Conservation (phyloP, 345 rosid genomes). For the Aegle marmelos region DNA sequence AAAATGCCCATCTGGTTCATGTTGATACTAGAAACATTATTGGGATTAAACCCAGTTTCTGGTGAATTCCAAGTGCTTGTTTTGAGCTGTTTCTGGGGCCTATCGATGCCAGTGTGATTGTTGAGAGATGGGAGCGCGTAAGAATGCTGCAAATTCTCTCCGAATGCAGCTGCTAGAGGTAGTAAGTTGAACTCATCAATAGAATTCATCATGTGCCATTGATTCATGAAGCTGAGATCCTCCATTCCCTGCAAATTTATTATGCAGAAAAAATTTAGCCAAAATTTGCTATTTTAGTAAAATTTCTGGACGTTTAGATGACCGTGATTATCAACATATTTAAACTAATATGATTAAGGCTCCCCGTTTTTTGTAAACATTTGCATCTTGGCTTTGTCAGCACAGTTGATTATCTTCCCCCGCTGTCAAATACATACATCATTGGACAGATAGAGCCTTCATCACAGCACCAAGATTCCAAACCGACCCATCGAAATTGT, state of each 20-base stretch:
- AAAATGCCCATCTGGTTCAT: slow-evolving; percentile 28
- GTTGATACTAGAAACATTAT: slow-evolving; percentile 26
- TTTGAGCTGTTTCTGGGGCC: slow-evolving; percentile 46
- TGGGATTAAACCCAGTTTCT: slow-evolving; percentile 28
- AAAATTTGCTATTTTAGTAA: no score
- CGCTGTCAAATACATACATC: no score
- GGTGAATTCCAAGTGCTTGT: slow-evolving; percentile 31
- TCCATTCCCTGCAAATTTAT: slow-evolving; percentile 44
- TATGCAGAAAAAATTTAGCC: not conserved
- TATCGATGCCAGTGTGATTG: slow-evolving; percentile 6
- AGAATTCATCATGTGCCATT: slow-evolving; percentile 46
- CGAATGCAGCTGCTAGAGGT: slow-evolving; percentile 43
- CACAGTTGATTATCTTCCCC: no score
- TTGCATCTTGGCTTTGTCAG: no score
- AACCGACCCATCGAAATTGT: not conserved
- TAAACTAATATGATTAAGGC: not conserved
- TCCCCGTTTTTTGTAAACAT: no score
- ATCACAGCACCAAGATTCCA: no score
- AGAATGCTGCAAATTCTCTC: slow-evolving; percentile 33
- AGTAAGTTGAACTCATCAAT: slow-evolving; percentile 36
- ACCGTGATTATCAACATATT: no score
- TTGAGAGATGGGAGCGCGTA: slow-evolving; percentile 20
- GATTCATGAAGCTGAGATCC: slow-evolving; percentile 41
- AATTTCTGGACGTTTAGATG: no score
- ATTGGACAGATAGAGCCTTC: no score